Conservation (phyloP, 768 basidiomycete species). For the Rhizopogon roseolus region DNA sequence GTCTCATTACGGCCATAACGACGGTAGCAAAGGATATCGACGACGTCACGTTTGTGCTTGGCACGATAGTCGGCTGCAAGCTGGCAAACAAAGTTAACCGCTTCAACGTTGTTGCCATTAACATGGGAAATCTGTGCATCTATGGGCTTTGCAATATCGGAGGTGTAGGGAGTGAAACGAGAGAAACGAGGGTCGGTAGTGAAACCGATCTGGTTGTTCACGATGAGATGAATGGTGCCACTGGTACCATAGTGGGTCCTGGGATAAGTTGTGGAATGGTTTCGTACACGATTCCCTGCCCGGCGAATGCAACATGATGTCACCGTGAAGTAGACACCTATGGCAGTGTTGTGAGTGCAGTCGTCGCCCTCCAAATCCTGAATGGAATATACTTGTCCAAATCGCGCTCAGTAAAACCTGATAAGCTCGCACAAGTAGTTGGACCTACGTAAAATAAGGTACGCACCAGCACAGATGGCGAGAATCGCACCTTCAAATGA, state of each 20-base stretch:
- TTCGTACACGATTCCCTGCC: constrained; percentile 98
- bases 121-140: constrained; percentile 99
- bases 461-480: background rate
- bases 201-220: constrained; percentile 99
- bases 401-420: constrained; percentile 96
- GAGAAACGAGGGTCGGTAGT: constrained; percentile 98
- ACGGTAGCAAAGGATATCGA: constrained; percentile 98
- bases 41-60: constrained; percentile 98
- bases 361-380: constrained; percentile 94
- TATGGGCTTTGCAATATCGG: constrained; percentile 97
- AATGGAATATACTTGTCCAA: constrained; percentile 91
- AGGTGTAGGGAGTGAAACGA: constrained; percentile 96
- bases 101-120: constrained; percentile 97
- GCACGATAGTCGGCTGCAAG: constrained; percentile 97
- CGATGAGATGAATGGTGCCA: constrained; percentile 96
- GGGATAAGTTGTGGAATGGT: constrained; percentile 94
- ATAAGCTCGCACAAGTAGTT: constrained; percentile 96
- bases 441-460: constrained; percentile 53
- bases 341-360: constrained; percentile 72
- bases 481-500: constrained; percentile 76
- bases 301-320: constrained; percentile 98
- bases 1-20: constrained; percentile 99
- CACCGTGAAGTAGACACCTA: constrained; percentile 97
- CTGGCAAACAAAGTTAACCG: constrained; percentile 97
- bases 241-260: constrained; percentile 97